Evolutionary conservation across 192 early-diverging fungal species (phyloP).

Genomic region (Oehlia diaphana): DNA sequence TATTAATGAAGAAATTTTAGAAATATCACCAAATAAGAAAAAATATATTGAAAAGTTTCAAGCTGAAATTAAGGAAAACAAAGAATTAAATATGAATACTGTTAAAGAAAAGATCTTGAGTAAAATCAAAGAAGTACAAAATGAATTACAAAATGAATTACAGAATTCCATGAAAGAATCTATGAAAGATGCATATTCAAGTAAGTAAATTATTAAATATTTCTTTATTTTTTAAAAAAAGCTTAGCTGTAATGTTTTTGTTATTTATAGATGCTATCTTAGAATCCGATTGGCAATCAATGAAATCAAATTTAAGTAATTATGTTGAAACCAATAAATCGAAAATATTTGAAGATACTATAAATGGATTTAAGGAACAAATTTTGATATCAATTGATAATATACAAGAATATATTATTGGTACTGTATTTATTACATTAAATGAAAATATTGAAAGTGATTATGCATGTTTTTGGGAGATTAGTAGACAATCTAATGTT

Average conservation of each 20-base stretch:
- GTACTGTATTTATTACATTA: neutral
- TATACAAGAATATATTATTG: neutral
- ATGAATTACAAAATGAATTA: neutral
- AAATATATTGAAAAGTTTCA: neutral
- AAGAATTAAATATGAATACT: neutral
- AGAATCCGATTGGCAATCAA: neutral
- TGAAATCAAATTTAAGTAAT: neutral
- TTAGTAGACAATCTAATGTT: neutral
- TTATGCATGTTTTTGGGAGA: neutral
- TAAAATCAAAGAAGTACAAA: neutral
- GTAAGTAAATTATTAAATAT: neutral
- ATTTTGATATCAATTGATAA: neutral
- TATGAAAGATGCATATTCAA: neutral
- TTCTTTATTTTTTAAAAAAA: too few relatives aligned
- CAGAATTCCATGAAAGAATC: neutral
- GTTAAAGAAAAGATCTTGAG: neutral
- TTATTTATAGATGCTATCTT: neutral
- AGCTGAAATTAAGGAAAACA: neutral
- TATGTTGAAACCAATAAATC: neutral
- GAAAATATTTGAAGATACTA: neutral
- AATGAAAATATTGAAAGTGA: neutral
- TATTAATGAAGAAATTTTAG: neutral
- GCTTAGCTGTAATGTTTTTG: neutral
- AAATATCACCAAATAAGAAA: neutral
- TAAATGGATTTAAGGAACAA: neutral